phyloP scores from a whole-genome alignment of 2,329 filamentous ascomycete species.

The Fusarium falciforme region DNA sequence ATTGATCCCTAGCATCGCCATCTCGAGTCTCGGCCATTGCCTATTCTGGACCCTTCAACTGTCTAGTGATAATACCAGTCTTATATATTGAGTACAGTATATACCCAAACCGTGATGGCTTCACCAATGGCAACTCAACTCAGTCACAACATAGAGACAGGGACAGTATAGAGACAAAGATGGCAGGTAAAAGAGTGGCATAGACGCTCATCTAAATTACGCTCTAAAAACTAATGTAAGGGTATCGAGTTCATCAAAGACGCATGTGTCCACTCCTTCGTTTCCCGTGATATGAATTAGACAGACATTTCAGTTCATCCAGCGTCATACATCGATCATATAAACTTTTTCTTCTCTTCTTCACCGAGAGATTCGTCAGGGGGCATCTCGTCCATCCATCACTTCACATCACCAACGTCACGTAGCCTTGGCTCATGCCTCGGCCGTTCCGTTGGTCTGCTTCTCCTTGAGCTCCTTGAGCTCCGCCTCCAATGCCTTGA shows the following conservation, averaged over 20 bases:
- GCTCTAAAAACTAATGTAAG: conserved; percentile 40
- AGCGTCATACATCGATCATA: conserved; percentile 36
- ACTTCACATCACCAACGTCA: conserved; percentile 11
- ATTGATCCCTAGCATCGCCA: background rate
- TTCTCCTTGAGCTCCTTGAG: conserved; percentile 35
- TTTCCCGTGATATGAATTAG: conserved; percentile 44
- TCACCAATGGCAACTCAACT: no score
- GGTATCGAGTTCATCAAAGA: conserved; percentile 48
- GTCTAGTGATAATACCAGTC: background rate
- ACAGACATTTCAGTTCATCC: conserved; percentile 36
- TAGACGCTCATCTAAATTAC: conserved; percentile 39
- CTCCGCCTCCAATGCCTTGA: conserved; percentile 7
- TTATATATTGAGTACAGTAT: background rate
- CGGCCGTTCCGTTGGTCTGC: conserved; percentile 27
- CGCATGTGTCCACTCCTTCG: conserved; percentile 45
- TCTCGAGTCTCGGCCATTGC: background rate
- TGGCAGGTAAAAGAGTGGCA: conserved; percentile 31
- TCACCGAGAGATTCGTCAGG: conserved; percentile 5
- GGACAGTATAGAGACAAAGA: background rate
- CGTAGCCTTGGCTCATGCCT: conserved; percentile 30
- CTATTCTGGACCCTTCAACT: background rate
- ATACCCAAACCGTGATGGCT: no score
- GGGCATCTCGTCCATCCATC: background rate
- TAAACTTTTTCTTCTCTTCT: conserved; percentile 29
- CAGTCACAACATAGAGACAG: background rate